phyloP scores from a whole-genome alignment of 345 rosid species.

The Camelina sativa region DNA sequence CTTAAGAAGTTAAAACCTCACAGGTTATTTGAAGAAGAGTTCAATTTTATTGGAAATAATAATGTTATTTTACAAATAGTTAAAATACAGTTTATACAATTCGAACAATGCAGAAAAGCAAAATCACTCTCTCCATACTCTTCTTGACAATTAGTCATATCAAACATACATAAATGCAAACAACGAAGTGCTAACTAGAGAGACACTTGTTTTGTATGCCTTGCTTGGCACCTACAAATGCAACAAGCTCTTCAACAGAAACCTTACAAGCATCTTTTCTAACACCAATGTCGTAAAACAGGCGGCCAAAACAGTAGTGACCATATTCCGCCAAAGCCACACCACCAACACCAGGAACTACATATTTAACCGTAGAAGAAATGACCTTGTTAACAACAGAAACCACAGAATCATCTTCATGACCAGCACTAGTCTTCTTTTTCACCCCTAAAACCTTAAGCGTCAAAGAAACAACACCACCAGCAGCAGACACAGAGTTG shows the following conservation, averaged over 20 bases:
- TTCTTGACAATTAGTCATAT: background rate
- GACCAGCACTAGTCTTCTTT: background rate
- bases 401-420: slow-evolving; percentile 36
- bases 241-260: slow-evolving; percentile 40
- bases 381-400: slow-evolving; percentile 20
- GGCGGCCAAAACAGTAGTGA: slow-evolving; percentile 41
- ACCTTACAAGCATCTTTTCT: slow-evolving; percentile 59
- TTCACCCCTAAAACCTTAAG: slow-evolving; percentile 27
- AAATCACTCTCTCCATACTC: background rate
- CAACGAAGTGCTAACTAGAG: slow-evolving; percentile 2
- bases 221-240: slow-evolving; percentile 14
- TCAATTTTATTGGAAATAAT: background rate
- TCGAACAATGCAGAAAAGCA: slow-evolving; percentile 16
- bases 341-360: slow-evolving; percentile 66
- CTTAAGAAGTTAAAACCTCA: no score
- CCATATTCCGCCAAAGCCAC: slow-evolving; percentile 52
- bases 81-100: slow-evolving; percentile 7
- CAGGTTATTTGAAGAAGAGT: no score
- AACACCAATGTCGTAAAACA: slow-evolving; percentile 65
- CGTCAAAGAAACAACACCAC: slow-evolving; percentile 41
- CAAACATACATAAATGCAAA: background rate
- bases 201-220: background rate
- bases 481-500: slow-evolving; percentile 49
- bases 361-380: slow-evolving; percentile 55
- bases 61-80: background rate